These are phyloP conservation scores for Xanthoconium purpureum DNA, from an alignment of 768 basidiomycete genomes.

Conservation along the genomic window DNA sequence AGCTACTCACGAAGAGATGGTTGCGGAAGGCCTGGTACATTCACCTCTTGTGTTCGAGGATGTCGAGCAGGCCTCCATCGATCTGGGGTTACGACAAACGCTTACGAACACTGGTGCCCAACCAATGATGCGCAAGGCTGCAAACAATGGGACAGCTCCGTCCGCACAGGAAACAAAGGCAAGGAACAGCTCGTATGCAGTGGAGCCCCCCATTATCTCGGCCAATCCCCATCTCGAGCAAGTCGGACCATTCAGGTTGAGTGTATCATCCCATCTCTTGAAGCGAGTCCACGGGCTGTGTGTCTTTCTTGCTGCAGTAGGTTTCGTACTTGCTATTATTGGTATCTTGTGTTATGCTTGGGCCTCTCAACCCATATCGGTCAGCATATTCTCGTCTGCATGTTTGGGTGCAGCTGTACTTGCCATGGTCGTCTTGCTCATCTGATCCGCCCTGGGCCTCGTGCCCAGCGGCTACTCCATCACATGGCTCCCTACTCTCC, in stretches of 20 bases:
- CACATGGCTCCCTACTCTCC: too few relatives aligned
- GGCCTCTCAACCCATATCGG: slow-evolving; percentile 44
- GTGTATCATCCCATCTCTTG: slow-evolving; percentile 43
- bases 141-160: neutral
- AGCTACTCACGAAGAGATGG: slow-evolving; percentile 46
- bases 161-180: neutral
- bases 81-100: slow-evolving; percentile 1
- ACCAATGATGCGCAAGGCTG: neutral
- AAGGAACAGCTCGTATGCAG: neutral
- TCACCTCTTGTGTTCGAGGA: slow-evolving; percentile 22
- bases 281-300: slow-evolving; percentile 49
- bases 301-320: slow-evolving; percentile 43
- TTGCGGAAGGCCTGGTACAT: slow-evolving; percentile 34
- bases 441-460: neutral
- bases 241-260: slow-evolving; percentile 44
- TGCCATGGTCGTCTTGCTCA: slow-evolving; percentile 12
- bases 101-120: neutral
- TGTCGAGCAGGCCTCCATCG: slow-evolving; percentile 8
- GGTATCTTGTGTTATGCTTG: slow-evolving; percentile 54
- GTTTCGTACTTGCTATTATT: slow-evolving; percentile 48
- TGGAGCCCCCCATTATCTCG: slow-evolving; percentile 37
- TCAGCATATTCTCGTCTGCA: slow-evolving; percentile 41
- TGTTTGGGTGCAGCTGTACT: slow-evolving; percentile 39
- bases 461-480: neutral
- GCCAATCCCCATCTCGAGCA: slow-evolving; percentile 50